These are phyloP conservation scores for Emiliania huxleyi DNA, from an alignment of 78 protist species.

Conservation along the genomic window DNA sequence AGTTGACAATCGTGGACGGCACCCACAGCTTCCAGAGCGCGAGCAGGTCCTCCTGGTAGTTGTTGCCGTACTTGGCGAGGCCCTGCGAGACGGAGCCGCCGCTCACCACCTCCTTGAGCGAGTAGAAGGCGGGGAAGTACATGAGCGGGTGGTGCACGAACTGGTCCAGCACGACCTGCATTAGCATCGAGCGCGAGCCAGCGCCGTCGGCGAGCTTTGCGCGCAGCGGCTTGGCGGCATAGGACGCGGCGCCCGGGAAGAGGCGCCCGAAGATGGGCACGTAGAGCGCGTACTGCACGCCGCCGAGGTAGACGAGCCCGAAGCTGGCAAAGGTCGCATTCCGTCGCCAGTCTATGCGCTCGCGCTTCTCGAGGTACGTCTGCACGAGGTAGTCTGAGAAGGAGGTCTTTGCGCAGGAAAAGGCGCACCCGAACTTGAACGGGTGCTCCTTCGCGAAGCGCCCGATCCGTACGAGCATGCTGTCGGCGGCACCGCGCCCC, in stretches of 20 bases:
- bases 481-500: no score
- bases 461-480: not conserved
- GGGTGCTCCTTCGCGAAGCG: not conserved
- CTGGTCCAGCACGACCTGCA: constrained; percentile 36
- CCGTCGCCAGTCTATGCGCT: constrained; percentile 31
- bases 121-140: constrained; percentile 38
- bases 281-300: constrained; percentile 35
- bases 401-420: constrained; percentile 7
- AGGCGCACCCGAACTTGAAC: not conserved
- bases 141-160: constrained; percentile 35
- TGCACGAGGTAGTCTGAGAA: not conserved
- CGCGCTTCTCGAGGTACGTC: not conserved
- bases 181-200: not conserved
- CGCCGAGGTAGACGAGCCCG: constrained; percentile 34
- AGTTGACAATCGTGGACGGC: constrained; percentile 36
- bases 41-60: not conserved
- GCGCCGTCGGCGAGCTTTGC: not conserved
- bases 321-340: constrained; percentile 6
- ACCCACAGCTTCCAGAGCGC: constrained; percentile 50
- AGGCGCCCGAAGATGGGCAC: constrained; percentile 31
- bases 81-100: not conserved
- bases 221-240: constrained; percentile 14
- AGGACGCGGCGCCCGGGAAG: constrained; percentile 33
- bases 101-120: constrained; percentile 22
- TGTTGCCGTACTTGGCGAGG: not conserved